These are phyloP conservation scores for Blastobotrys muscicola DNA, from an alignment of 805 yeast species.

Conservation along the genomic window DNA sequence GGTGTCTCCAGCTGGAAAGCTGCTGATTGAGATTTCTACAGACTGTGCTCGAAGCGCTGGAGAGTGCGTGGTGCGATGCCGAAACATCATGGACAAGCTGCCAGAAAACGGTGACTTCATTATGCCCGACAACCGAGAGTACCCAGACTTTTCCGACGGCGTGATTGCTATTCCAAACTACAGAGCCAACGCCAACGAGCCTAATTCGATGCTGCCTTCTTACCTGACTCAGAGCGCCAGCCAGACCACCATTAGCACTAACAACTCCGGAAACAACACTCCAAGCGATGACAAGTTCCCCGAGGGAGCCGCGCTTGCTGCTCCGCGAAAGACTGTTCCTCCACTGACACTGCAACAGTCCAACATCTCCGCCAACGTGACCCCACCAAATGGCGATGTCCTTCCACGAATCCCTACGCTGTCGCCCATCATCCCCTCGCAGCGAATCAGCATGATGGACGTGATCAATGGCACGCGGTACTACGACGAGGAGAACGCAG, in stretches of 20 bases:
- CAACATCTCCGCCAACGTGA: background rate
- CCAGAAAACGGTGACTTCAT: constrained; percentile 21
- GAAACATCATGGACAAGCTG: constrained; percentile 17
- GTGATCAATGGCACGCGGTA: no score
- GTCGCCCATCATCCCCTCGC: constrained; percentile 6
- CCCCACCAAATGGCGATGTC: background rate
- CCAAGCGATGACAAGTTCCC: constrained; percentile 1
- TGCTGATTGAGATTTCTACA: constrained; percentile 22
- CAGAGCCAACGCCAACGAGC: background rate
- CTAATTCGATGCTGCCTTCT: background rate
- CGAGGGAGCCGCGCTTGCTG: background rate
- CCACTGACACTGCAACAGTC: constrained; percentile 1
- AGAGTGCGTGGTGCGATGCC: constrained; percentile 25
- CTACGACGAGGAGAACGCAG: background rate
- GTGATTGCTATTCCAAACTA: constrained; percentile 11
- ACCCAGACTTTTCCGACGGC: constrained; percentile 23
- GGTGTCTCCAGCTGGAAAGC: constrained; percentile 14
- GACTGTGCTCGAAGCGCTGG: constrained; percentile 27
- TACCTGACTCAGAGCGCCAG: background rate
- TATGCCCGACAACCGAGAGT: constrained; percentile 19
- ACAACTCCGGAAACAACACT: background rate
- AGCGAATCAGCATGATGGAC: background rate
- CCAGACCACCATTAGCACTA: background rate
- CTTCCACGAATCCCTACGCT: constrained; percentile 7
- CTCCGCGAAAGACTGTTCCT: background rate